Evolutionary conservation across 768 basidiomycete species (phyloP).

Genomic region (Trametes coccinea): DNA sequence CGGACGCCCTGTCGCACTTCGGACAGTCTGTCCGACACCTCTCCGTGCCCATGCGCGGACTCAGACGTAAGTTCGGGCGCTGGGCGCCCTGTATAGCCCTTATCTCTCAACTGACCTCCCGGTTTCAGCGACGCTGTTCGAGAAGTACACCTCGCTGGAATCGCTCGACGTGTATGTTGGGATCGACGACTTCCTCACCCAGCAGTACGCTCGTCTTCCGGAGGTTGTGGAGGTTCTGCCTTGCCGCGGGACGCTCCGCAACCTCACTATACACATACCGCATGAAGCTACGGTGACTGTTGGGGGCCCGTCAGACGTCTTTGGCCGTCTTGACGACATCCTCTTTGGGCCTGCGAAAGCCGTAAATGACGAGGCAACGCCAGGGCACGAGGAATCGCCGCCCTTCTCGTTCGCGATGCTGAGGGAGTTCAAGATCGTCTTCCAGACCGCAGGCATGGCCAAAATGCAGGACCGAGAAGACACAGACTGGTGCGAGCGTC

Average conservation of each 20-base stretch:
- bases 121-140: background rate
- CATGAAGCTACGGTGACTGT: background rate
- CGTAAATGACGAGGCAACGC: background rate
- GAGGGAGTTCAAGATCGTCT: background rate
- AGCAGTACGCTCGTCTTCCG: background rate
- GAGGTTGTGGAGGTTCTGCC: background rate
- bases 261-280: background rate
- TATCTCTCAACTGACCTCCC: background rate
- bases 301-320: background rate
- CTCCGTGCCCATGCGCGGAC: background rate
- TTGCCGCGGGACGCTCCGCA: background rate
- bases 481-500: background rate
- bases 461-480: background rate
- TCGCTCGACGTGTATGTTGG: slow-evolving; percentile 7
- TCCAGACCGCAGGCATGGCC: background rate
- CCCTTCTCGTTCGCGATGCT: background rate
- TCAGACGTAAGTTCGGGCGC: background rate
- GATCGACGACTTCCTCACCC: slow-evolving; percentile 2
- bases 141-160: slow-evolving; percentile 1
- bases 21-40: slow-evolving; percentile 2
- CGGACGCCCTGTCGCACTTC: slow-evolving; percentile 1
- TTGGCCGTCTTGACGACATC: background rate
- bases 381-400: background rate
- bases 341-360: background rate
- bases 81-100: background rate